Conservation (phyloP, 257 asterid species). For the Petunia axillaris region DNA sequence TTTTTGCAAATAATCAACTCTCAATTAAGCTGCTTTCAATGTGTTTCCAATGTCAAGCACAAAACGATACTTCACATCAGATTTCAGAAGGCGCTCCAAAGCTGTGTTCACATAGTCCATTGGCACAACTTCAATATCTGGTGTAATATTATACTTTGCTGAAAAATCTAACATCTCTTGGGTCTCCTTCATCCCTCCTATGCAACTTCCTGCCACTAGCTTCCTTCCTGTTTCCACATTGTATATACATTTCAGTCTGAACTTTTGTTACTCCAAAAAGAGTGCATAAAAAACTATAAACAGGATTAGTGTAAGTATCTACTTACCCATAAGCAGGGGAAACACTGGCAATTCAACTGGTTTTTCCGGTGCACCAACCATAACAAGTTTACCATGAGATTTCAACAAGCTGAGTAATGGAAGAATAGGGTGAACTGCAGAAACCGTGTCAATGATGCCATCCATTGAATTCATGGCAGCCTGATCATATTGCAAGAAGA, state of each 20-base stretch:
- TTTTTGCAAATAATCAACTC: no score
- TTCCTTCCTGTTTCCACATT: conserved; percentile 4
- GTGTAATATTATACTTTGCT: conserved; percentile 24
- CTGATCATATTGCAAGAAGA: conserved; percentile 27
- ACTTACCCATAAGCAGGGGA: conserved; percentile 45
- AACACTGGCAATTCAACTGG: conserved; percentile 53
- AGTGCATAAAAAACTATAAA: no score
- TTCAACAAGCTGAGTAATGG: not conserved
- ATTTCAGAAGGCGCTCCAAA: conserved; percentile 28
- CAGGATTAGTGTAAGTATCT: no score
- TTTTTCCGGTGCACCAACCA: conserved; percentile 64
- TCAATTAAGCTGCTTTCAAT: not conserved
- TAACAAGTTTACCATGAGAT: conserved; percentile 50
- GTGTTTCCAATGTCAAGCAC: conserved; percentile 32
- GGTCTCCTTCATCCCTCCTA: conserved; percentile 4
- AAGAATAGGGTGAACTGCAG: no score
- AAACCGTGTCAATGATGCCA: conserved; percentile 44
- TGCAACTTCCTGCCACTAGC: conserved; percentile 27
- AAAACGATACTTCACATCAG: not conserved
- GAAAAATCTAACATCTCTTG: not conserved
- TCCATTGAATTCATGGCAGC: conserved; percentile 53
- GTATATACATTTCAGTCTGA: not conserved
- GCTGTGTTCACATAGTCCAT: conserved; percentile 34
- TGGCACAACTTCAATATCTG: conserved; percentile 30
- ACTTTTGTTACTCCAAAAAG: no score